These are phyloP conservation scores for Coemansia furcata DNA, from an alignment of 192 early-diverging fungal species.

Conservation along the genomic window DNA sequence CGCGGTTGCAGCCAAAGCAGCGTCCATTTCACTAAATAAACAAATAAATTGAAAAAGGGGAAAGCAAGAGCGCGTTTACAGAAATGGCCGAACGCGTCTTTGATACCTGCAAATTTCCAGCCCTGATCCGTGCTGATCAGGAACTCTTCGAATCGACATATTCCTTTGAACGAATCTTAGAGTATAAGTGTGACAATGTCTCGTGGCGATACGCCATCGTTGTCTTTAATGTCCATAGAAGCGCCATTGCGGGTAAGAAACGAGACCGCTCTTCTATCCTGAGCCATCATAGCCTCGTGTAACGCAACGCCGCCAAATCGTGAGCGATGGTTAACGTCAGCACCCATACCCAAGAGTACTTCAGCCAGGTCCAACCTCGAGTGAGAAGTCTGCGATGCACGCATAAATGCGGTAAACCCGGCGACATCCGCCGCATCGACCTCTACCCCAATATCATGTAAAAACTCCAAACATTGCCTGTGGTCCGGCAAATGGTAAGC, in stretches of 20 bases:
- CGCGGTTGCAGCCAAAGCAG: slow-evolving; percentile 22
- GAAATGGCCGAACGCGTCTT: neutral
- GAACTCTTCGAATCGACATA: neutral
- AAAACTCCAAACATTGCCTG: slow-evolving; percentile 21
- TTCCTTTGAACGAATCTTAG: slow-evolving; percentile 1
- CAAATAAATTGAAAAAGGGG: neutral
- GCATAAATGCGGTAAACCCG: slow-evolving; percentile 52
- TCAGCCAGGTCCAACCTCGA: slow-evolving; percentile 38
- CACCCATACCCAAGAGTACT: slow-evolving; percentile 38
- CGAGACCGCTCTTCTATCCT: slow-evolving; percentile 38
- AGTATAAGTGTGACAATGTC: slow-evolving; percentile 45
- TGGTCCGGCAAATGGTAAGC: slow-evolving; percentile 11
- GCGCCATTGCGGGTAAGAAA: slow-evolving; percentile 44
- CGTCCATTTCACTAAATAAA: slow-evolving; percentile 25
- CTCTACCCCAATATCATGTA: slow-evolving; percentile 16
- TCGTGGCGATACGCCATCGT: slow-evolving; percentile 48
- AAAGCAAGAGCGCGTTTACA: neutral
- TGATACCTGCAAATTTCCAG: neutral
- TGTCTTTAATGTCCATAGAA: slow-evolving; percentile 36
- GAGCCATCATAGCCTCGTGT: slow-evolving; percentile 50
- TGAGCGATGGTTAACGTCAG: slow-evolving; percentile 40
- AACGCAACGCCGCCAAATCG: slow-evolving; percentile 46
- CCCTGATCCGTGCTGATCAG: neutral
- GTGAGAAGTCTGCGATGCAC: slow-evolving; percentile 40
- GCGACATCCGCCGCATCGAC: slow-evolving; percentile 40